A percentile compares a stretch with the other conserved stretches of the same genome.
These are phyloP conservation scores for Ceratobasidium sp. DNA, from an alignment of 1,284 basidiomycete genomes.

Conservation along the genomic window DNA sequence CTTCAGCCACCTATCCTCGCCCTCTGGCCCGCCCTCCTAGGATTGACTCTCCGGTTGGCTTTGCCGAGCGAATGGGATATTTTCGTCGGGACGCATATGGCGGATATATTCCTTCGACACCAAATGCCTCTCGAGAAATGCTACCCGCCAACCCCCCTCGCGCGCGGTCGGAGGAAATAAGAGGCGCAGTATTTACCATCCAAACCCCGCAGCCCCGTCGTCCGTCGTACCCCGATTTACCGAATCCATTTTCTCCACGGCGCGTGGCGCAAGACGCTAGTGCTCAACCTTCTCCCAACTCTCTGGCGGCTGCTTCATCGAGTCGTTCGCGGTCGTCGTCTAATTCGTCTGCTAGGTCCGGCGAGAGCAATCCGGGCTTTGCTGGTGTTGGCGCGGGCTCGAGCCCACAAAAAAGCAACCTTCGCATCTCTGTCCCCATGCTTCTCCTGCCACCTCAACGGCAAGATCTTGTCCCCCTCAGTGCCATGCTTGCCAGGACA, in stretches of 20 bases:
- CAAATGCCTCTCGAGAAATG: not conserved
- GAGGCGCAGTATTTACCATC: conserved; percentile 11
- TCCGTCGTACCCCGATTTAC: conserved; percentile 32
- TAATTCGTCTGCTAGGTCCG: conserved; percentile 4
- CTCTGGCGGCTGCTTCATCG: not conserved
- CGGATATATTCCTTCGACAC: conserved; percentile 37
- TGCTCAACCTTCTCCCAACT: not conserved
- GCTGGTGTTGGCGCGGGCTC: conserved; percentile 25
- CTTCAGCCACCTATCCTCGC: not conserved
- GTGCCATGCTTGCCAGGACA: not conserved
- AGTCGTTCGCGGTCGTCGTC: conserved; percentile 22
- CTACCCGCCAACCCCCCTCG: conserved; percentile 1
- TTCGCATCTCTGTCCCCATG: conserved; percentile 3
- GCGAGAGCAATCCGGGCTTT: conserved; percentile 16
- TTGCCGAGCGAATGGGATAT: conserved; percentile 38
- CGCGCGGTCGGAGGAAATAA: not conserved
- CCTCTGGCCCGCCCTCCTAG: conserved; percentile 14
- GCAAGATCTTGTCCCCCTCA: not conserved
- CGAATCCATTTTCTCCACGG: conserved; percentile 21
- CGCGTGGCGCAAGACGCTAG: not conserved
- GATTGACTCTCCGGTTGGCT: conserved; percentile 14
- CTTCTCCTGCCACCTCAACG: not conserved
- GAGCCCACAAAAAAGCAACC: not conserved
- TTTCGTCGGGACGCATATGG: conserved; percentile 37
- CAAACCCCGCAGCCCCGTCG: conserved; percentile 8